Conservation (phyloP, 2,329 filamentous ascomycete genomes). For the Furcasterigmium furcatum region DNA sequence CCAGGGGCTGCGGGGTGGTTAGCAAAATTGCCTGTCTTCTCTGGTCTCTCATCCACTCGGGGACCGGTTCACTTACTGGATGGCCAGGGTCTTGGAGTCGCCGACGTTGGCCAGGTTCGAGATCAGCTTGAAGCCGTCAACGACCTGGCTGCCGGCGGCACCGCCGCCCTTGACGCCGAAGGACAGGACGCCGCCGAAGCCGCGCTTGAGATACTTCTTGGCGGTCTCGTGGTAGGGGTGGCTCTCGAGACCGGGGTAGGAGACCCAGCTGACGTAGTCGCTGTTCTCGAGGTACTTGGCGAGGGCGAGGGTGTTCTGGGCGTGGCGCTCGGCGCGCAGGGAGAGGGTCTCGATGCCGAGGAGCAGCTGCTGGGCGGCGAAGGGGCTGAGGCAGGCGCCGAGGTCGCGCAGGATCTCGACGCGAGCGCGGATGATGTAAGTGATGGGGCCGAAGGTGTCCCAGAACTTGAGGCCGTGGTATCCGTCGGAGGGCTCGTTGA, state of each 20-base stretch:
- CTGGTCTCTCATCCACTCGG: neutral
- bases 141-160: conserved; percentile 78
- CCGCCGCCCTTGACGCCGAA: conserved; percentile 91
- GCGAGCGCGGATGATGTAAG: conserved; percentile 80
- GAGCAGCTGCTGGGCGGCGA: conserved; percentile 87
- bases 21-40: neutral
- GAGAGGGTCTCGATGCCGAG: conserved; percentile 88
- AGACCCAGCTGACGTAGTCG: conserved; percentile 86
- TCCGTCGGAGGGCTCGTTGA: conserved; percentile 82
- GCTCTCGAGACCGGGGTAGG: conserved; percentile 82
- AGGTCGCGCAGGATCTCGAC: conserved; percentile 90
- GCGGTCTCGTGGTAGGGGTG: conserved; percentile 78
- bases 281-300: conserved; percentile 82
- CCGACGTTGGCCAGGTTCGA: conserved; percentile 96
- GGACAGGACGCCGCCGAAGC: conserved; percentile 86
- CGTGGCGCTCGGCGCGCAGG: conserved; percentile 82
- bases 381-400: conserved; percentile 80
- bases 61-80: conserved; percentile 56
- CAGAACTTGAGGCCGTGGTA: conserved; percentile 95
- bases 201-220: conserved; percentile 81
- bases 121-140: conserved; percentile 92
- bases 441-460: conserved; percentile 81
- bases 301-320: conserved; percentile 74
- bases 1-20: conserved; percentile 58
- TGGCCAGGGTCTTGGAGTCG: conserved; percentile 90